phyloP scores from a whole-genome alignment of 139 green algal species.

The Chlorella sp. region DNA sequence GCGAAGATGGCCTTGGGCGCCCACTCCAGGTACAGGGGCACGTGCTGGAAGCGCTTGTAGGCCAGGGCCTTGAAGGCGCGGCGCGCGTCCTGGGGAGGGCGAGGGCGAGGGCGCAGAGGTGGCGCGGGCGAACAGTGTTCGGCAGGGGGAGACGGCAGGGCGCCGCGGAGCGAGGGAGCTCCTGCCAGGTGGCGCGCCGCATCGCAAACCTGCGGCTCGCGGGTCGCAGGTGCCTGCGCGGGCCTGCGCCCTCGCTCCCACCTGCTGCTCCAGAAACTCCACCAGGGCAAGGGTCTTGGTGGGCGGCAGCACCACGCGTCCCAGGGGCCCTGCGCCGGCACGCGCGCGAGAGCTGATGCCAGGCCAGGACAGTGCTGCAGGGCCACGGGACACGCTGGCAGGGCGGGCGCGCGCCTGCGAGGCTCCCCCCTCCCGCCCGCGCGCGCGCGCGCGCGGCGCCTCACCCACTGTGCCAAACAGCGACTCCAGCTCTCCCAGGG shows the following conservation, averaged over 20 bases:
- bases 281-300: conserved; percentile 90
- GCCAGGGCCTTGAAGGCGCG: conserved; percentile 84
- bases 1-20: conserved; percentile 87
- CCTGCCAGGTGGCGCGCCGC: no score
- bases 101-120: no score
- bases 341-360: not conserved
- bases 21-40: conserved; percentile 98
- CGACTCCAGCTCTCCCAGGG: conserved; percentile 66
- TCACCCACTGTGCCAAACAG: conserved; percentile 60
- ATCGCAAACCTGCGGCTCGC: no score
- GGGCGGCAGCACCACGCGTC: conserved; percentile 82
- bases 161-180: no score
- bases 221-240: no score
- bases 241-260: no score
- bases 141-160: no score
- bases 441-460: not conserved
- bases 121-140: no score
- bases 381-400: not conserved
- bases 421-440: not conserved
- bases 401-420: not conserved
- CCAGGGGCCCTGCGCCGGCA: conserved; percentile 44
- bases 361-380: not conserved
- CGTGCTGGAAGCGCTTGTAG: conserved; percentile 94
- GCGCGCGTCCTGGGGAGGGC: conserved; percentile 46
- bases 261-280: conserved; percentile 77